phyloP scores from a whole-genome alignment of 1,139 yeast genomes.

The Yamadazyma epiphylla region DNA sequence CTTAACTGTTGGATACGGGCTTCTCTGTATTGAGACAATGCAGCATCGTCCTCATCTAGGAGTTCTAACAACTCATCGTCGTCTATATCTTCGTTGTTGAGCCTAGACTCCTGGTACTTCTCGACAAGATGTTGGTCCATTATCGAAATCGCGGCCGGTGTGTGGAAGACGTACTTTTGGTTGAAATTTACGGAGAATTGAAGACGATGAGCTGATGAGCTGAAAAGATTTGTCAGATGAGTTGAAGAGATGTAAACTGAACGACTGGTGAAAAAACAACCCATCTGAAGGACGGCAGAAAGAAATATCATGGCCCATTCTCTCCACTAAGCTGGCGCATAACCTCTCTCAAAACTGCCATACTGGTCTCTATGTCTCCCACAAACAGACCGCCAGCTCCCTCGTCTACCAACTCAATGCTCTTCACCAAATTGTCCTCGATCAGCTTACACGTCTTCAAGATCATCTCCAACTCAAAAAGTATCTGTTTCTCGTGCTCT shows the following conservation, averaged over 20 bases:
- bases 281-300: too few species aligned
- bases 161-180: constrained; percentile 9
- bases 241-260: too few species aligned
- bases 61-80: constrained; percentile 36
- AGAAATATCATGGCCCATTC: too few species aligned
- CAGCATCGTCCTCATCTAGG: constrained; percentile 32
- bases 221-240: constrained; percentile 5
- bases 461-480: constrained; percentile 31
- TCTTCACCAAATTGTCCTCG: constrained; percentile 22
- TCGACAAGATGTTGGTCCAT: constrained; percentile 35
- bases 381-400: too few species aligned
- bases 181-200: background rate
- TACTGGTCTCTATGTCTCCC: too few species aligned
- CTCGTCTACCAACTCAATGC: constrained; percentile 22
- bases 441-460: constrained; percentile 27
- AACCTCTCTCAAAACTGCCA: too few species aligned
- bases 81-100: constrained; percentile 18
- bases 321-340: too few species aligned
- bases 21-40: constrained; percentile 39
- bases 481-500: constrained; percentile 19
- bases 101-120: constrained; percentile 36
- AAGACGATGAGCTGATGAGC: constrained; percentile 4
- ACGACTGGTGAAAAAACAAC: too few species aligned
- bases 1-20: constrained; percentile 46
- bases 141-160: constrained; percentile 6